A percentile compares a stretch with the other conserved stretches of the same genome.
phyloP scores from a whole-genome alignment of 805 yeast species.

The Candida orba region DNA sequence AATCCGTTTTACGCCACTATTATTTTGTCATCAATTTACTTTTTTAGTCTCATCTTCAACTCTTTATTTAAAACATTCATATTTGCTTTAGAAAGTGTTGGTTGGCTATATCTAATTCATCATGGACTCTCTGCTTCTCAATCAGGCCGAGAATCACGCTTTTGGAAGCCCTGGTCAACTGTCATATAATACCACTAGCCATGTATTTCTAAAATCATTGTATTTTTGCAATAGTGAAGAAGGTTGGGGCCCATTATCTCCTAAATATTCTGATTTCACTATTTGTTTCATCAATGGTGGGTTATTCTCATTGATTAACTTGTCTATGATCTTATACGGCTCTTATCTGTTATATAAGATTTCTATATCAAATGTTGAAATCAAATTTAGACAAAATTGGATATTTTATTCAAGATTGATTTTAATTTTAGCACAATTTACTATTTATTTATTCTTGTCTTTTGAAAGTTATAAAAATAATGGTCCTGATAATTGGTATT shows the following conservation, averaged over 20 bases:
- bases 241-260: slow-evolving; percentile 38
- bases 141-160: too few species aligned
- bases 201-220: neutral
- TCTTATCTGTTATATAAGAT: slow-evolving; percentile 27
- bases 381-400: slow-evolving; percentile 34
- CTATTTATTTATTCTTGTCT: slow-evolving; percentile 20
- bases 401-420: slow-evolving; percentile 27
- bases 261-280: slow-evolving; percentile 44
- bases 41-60: too few species aligned
- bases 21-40: too few species aligned
- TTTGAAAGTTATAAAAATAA: slow-evolving; percentile 17
- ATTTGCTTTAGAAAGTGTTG: too few species aligned
- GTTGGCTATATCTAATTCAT: too few species aligned
- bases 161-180: too few species aligned
- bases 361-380: slow-evolving; percentile 15
- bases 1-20: too few species aligned
- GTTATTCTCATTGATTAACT: slow-evolving; percentile 34
- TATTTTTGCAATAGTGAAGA: slow-evolving; percentile 25
- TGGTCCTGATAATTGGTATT: slow-evolving; percentile 21
- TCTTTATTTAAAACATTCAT: too few species aligned
- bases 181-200: neutral
- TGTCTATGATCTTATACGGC: slow-evolving; percentile 39
- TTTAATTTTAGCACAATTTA: slow-evolving; percentile 25
- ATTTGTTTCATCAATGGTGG: slow-evolving; percentile 54
- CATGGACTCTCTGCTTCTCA: too few species aligned